Evolutionary conservation across 495 filamentous ascomycete genomes (phyloP), one percentile per base, ranked within the genome.

Genomic region (Clavariopsis aquatica): DNA sequence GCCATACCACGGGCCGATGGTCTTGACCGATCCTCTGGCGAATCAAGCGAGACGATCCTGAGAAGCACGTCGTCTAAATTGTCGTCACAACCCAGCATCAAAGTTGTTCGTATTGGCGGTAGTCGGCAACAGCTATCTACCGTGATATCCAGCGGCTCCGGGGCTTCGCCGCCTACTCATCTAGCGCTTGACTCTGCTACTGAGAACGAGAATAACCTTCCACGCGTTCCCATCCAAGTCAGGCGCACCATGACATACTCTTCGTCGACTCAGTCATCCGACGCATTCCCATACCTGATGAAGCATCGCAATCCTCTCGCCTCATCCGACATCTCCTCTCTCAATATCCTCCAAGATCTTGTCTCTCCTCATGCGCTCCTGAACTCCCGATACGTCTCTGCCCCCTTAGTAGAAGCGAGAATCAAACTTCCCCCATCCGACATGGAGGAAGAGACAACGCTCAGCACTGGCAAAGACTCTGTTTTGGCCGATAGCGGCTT

Each of bases 281-380:
- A 67, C 19, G 62, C 64, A 8, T 43, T 52, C 8, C 57, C 64
- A 15, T 62, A 67, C 24, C 28, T 57, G 43, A 52, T 53, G 49
- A 56, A 47, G 31, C 63, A 51, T 19, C 64, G 65, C 27, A n/a
- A 24, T 4, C 65, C 59, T 13, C 60, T 68, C 29, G 20, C 20
- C 52, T 55, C 53, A 26, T 66, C 63, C 2, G 68, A 70, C 46
- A 27, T 51, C 27, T 63, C 63, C 8, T 71, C 69, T n/a, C 64
- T 73, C 10, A 68, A 66, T 27, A 41, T 71, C 2, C 69, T 73
- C 8, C 65, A 73, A 60, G 69, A 73, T 27, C 57, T 73, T 9
- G 69, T 73, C 9, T 69, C 58, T 10, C 68, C 71, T 0, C 47
- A 49, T 20, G 65, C 62, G 8, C 66, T 73, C 9, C 69, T 73